Evolutionary conservation across 192 early-diverging fungal species (phyloP).

Genomic region (Coemansia sp.): DNA sequence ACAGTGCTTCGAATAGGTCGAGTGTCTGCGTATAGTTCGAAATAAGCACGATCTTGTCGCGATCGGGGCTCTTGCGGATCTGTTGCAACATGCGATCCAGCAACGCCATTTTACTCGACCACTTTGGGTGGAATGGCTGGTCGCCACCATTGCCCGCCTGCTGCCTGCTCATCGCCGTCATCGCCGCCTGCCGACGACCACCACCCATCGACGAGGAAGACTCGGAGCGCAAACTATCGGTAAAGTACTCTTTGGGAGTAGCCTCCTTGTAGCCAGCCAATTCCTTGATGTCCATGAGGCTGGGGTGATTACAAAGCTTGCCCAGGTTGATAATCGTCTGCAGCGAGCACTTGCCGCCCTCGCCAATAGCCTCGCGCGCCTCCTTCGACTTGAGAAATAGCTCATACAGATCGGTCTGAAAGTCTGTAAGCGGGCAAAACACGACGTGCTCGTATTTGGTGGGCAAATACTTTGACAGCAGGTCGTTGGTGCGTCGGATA

Average conservation of each 20-base stretch:
- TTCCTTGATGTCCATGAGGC: conserved; percentile 71
- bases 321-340: conserved; percentile 90
- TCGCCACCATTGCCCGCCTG: conserved; percentile 8
- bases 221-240: conserved; percentile 21
- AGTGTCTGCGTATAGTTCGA: conserved; percentile 99
- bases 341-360: conserved; percentile 80
- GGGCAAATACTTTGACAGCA: conserved; percentile 96
- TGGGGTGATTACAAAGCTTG: conserved; percentile 97
- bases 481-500: conserved; percentile 94
- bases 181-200: conserved; percentile 13
- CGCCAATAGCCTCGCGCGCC: conserved; percentile 59
- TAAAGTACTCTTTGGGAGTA: conserved; percentile 60
- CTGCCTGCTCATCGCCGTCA: conserved; percentile 10
- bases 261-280: conserved; percentile 63
- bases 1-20: conserved; percentile 91
- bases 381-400: conserved; percentile 74
- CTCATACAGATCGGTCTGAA: conserved; percentile 83
- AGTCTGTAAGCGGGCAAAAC: conserved; percentile 79
- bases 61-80: conserved; percentile 65
- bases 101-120: conserved; percentile 91
- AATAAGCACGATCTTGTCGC: conserved; percentile 97
- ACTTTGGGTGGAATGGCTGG: conserved; percentile 59
- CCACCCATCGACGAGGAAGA: not conserved
- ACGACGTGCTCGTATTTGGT: conserved; percentile 98
- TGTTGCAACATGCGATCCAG: conserved; percentile 76